These are phyloP conservation scores for Lepidium campestre DNA, from an alignment of 441 rosid species.

Conservation along the genomic window DNA sequence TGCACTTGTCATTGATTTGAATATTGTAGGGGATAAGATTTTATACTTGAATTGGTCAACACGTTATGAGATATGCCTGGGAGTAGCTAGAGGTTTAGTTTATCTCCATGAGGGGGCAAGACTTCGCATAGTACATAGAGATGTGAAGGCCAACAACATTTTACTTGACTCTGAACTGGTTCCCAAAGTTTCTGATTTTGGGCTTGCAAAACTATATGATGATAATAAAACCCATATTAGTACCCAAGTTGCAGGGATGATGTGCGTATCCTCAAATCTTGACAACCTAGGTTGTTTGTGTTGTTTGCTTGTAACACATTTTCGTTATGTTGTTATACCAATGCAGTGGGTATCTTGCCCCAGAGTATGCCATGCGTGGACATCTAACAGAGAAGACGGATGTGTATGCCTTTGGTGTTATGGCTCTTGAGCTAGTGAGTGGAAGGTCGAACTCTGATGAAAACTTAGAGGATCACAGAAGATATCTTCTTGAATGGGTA, in stretches of 20 bases:
- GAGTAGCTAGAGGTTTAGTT: constrained; percentile 63
- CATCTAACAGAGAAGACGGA: constrained; percentile 81
- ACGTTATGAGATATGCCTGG: constrained; percentile 53
- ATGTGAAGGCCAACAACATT: constrained; percentile 48
- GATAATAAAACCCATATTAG: constrained; percentile 72
- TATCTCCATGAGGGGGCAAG: constrained; percentile 78
- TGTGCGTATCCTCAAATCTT: constrained; percentile 32
- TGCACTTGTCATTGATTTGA: background rate
- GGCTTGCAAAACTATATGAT: constrained; percentile 69
- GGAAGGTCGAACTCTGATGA: constrained; percentile 54
- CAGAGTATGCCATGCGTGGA: constrained; percentile 81
- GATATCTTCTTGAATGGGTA: constrained; percentile 78
- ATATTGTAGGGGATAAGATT: constrained; percentile 4
- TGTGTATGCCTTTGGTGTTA: constrained; percentile 68
- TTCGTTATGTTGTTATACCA: background rate
- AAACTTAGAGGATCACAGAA: constrained; percentile 33
- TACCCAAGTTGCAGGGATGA: constrained; percentile 68
- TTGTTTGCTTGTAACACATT: background rate
- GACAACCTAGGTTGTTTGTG: background rate
- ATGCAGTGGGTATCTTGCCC: constrained; percentile 67
- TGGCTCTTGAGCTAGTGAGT: constrained; percentile 55
- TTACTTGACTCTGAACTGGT: constrained; percentile 38
- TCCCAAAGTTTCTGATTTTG: constrained; percentile 76
- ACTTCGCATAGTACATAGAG: constrained; percentile 63
- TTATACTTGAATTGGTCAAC: constrained; percentile 27